phyloP scores from a whole-genome alignment of 139 green algal genomes.

The Chlorella sp. region DNA sequence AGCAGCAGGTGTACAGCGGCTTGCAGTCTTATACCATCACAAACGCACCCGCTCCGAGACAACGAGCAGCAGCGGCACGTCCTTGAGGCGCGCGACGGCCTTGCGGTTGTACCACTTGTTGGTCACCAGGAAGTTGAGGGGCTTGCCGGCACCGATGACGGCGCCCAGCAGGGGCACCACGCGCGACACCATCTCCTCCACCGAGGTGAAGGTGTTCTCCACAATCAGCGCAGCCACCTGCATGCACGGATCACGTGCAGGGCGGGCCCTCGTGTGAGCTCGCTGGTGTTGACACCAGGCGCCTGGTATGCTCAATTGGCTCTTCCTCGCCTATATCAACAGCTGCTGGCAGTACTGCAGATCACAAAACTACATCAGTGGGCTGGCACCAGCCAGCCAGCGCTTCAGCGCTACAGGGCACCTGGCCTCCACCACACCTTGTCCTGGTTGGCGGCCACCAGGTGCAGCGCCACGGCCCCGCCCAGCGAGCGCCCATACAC shows the following conservation, averaged over 20 bases:
- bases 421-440: too few relatives aligned
- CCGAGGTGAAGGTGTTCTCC: slow-evolving; percentile 84
- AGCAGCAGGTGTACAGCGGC: too few relatives aligned
- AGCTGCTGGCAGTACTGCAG: too few relatives aligned
- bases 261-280: neutral
- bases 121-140: slow-evolving; percentile 80
- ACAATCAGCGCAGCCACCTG: slow-evolving; percentile 62
- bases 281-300: neutral
- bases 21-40: too few relatives aligned
- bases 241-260: neutral
- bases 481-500: slow-evolving; percentile 80
- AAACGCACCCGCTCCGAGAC: slow-evolving; percentile 56
- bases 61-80: slow-evolving; percentile 63
- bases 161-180: slow-evolving; percentile 51
- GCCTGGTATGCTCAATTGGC: too few relatives aligned
- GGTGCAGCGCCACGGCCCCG: slow-evolving; percentile 72
- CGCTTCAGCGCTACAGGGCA: neutral
- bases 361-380: too few relatives aligned
- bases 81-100: slow-evolving; percentile 36
- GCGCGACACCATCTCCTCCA: slow-evolving; percentile 56
- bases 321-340: too few relatives aligned
- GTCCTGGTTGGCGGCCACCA: slow-evolving; percentile 40
- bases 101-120: slow-evolving; percentile 77
- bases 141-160: slow-evolving; percentile 51
- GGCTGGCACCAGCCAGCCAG: too few relatives aligned